These are phyloP conservation scores for Schizophyllum commune DNA, from an alignment of 1,284 basidiomycete species.

Conservation along the genomic window DNA sequence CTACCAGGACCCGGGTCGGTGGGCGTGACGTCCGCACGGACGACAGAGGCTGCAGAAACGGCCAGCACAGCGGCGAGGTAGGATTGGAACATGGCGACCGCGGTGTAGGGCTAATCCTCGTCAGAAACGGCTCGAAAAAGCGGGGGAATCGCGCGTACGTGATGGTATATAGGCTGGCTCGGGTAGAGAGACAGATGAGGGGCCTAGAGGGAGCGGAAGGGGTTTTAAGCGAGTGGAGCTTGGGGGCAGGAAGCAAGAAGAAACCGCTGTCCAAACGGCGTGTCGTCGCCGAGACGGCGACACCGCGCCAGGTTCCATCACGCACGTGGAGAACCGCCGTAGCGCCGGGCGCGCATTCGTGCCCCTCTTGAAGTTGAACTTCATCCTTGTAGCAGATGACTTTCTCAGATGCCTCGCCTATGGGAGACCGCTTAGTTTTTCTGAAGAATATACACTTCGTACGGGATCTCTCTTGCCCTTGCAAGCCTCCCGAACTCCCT, in stretches of 20 bases:
- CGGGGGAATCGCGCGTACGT: background rate
- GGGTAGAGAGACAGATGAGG: background rate
- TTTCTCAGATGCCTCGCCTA: no score
- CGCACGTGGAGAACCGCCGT: no score
- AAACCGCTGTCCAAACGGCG: background rate
- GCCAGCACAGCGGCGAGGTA: constrained; percentile 34
- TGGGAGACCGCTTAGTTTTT: no score
- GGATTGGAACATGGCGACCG: constrained; percentile 31
- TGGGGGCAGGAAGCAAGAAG: background rate
- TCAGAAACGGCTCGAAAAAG: background rate
- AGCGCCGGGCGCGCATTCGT: no score
- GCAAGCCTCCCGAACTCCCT: no score
- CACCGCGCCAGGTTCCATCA: background rate
- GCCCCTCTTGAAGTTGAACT: no score
- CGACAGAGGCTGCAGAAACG: constrained; percentile 25
- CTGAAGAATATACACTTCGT: no score
- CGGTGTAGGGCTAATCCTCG: background rate
- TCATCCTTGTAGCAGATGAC: no score
- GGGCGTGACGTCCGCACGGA: constrained; percentile 46
- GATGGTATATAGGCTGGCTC: background rate
- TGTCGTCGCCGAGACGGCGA: background rate
- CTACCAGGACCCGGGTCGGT: constrained; percentile 45
- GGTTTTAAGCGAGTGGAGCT: background rate
- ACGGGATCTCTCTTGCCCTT: no score
- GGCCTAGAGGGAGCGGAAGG: background rate